Evolutionary conservation across 2,329 filamentous ascomycete genomes (phyloP).

Genomic region (Fonsecaea erecta): DNA sequence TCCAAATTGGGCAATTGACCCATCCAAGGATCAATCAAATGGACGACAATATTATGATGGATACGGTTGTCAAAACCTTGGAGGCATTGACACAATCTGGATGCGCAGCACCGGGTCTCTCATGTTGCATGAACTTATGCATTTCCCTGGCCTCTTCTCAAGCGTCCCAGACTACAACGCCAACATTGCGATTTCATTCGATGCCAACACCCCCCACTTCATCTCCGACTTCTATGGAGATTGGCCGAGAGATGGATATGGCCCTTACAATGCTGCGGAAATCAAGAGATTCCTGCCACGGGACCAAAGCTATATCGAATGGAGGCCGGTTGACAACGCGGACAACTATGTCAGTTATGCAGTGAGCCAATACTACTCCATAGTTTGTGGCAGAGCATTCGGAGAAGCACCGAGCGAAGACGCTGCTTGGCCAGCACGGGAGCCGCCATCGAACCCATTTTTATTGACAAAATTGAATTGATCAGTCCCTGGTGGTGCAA

Average conservation of each 20-base stretch:
- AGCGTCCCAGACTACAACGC: conserved; percentile 3
- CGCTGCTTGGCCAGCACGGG: background rate
- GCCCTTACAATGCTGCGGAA: background rate
- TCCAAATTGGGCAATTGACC: conserved; percentile 8
- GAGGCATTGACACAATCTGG: background rate
- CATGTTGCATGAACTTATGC: conserved; percentile 10
- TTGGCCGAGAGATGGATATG: conserved; percentile 10
- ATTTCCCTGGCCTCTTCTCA: conserved; percentile 9
- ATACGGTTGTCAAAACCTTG: conserved; percentile 11
- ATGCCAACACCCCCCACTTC: background rate
- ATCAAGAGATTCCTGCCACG: background rate
- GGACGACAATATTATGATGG: conserved; percentile 8
- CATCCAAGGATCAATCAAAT: conserved; percentile 4
- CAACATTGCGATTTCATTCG: background rate
- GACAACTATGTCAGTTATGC: conserved; percentile 12
- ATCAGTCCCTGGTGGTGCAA: background rate
- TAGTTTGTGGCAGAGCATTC: background rate
- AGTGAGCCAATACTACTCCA: conserved; percentile 3
- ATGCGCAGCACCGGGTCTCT: conserved; percentile 1
- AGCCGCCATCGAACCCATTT: background rate
- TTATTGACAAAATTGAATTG: background rate
- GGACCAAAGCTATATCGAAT: background rate
- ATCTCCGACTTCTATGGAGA: conserved; percentile 6
- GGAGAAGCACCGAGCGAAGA: background rate
- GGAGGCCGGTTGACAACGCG: conserved; percentile 4